phyloP scores from a whole-genome alignment of 331 rosid genomes.

The Cydonia oblonga region DNA sequence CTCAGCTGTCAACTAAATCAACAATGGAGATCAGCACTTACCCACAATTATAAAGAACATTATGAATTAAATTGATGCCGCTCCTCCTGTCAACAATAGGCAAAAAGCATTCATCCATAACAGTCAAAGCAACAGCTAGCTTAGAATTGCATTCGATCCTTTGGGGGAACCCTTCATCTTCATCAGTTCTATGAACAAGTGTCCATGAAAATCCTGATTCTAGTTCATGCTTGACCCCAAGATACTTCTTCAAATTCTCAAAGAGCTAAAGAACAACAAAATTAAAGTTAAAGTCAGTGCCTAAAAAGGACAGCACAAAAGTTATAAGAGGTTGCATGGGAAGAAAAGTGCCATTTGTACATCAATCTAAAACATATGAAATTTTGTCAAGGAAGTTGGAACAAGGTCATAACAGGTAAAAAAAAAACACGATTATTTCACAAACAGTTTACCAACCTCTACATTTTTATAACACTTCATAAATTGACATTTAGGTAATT shows the following conservation, averaged over 20 bases:
- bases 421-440: neutral
- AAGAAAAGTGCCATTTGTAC: neutral
- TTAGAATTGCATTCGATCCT: conserved; percentile 80
- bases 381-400: neutral
- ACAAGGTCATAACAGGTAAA: neutral
- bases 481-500: neutral
- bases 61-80: conserved; percentile 79
- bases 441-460: neutral
- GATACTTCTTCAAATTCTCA: conserved; percentile 80
- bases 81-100: conserved; percentile 93
- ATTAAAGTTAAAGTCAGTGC: neutral
- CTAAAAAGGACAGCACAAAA: neutral
- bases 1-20: neutral
- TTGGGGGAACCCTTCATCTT: conserved; percentile 69
- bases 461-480: neutral
- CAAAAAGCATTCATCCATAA: conserved; percentile 97
- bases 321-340: neutral
- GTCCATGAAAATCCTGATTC: conserved; percentile 94
- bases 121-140: conserved; percentile 84
- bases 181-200: conserved; percentile 65
- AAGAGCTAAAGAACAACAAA: conserved; percentile 50
- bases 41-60: conserved; percentile 80
- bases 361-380: neutral
- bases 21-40: conserved; percentile 28
- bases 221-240: conserved; percentile 75